Evolutionary conservation across 2,329 filamentous ascomycete species (phyloP).

Genomic region (Hypoxylon sp.): DNA sequence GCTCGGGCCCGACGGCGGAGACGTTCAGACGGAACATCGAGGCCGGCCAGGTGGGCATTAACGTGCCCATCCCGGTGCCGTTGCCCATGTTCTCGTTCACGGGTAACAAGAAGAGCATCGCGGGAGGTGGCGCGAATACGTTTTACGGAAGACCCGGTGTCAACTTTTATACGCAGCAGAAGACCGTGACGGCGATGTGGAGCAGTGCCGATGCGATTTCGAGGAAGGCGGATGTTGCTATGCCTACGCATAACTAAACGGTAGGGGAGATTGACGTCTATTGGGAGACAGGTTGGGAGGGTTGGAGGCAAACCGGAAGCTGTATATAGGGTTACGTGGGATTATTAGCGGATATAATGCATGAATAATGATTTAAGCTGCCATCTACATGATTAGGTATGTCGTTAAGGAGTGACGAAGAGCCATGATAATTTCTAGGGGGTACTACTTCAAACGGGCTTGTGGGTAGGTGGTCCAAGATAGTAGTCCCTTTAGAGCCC

Average conservation of each 20-base stretch:
- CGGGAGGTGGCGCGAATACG: conserved; percentile 90
- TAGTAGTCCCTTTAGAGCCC: too few species aligned
- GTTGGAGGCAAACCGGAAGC: not conserved
- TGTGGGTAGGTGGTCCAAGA: too few species aligned
- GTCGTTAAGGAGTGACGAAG: too few species aligned
- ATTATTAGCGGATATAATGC: not conserved
- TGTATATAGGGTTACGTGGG: conserved; percentile 6
- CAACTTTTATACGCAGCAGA: conserved; percentile 96
- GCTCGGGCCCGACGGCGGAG: conserved; percentile 81
- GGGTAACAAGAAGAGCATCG: conserved; percentile 89
- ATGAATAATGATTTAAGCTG: not conserved
- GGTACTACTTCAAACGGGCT: too few species aligned
- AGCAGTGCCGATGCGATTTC: conserved; percentile 85
- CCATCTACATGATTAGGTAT: not conserved
- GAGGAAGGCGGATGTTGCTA: conserved; percentile 87
- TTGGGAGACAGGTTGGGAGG: not conserved
- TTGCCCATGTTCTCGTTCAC: conserved; percentile 81
- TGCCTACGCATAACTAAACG: conserved; percentile 74
- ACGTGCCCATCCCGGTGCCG: conserved; percentile 82
- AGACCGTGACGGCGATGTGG: conserved; percentile 98
- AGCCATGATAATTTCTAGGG: too few species aligned
- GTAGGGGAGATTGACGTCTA: not conserved
- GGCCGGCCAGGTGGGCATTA: conserved; percentile 88
- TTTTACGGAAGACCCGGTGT: conserved; percentile 96
- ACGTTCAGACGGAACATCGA: conserved; percentile 86